These are phyloP conservation scores for Myriosclerotinia scirpicola DNA, from an alignment of 2,329 filamentous ascomycete genomes.

Conservation along the genomic window DNA sequence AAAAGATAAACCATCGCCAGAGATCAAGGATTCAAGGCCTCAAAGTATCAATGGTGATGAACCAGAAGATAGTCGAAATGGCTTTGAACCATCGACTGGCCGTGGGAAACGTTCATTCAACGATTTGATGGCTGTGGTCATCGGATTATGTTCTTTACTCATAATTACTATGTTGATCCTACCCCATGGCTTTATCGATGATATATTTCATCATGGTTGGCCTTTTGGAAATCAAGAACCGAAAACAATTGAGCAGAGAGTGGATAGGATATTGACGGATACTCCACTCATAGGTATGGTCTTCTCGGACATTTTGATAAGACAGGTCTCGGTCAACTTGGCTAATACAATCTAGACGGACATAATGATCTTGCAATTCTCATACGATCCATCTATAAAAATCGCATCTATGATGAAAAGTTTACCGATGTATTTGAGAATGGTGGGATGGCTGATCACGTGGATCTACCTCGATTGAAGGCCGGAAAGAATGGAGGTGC, in stretches of 20 bases:
- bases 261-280: slow-evolving; percentile 46
- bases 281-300: slow-evolving; percentile 51
- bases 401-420: slow-evolving; percentile 72
- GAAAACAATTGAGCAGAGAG: slow-evolving; percentile 41
- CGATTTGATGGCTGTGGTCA: slow-evolving; percentile 20
- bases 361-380: slow-evolving; percentile 84
- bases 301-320: slow-evolving; percentile 4
- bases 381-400: slow-evolving; percentile 65
- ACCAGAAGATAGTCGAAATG: slow-evolving; percentile 7
- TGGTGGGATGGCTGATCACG: slow-evolving; percentile 66
- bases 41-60: slow-evolving; percentile 28
- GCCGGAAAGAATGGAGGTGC: slow-evolving; percentile 74
- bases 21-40: slow-evolving; percentile 35
- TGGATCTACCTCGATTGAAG: slow-evolving; percentile 75
- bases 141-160: slow-evolving; percentile 28
- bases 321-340: not conserved
- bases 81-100: not conserved
- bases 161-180: slow-evolving; percentile 27
- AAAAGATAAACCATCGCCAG: slow-evolving; percentile 32
- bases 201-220: slow-evolving; percentile 10
- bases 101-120: slow-evolving; percentile 20
- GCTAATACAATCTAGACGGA: slow-evolving; percentile 59
- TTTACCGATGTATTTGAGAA: slow-evolving; percentile 76
- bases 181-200: slow-evolving; percentile 18
- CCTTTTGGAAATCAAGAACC: slow-evolving; percentile 26